phyloP scores from a whole-genome alignment of 345 rosid genomes.

The Salix udensis region DNA sequence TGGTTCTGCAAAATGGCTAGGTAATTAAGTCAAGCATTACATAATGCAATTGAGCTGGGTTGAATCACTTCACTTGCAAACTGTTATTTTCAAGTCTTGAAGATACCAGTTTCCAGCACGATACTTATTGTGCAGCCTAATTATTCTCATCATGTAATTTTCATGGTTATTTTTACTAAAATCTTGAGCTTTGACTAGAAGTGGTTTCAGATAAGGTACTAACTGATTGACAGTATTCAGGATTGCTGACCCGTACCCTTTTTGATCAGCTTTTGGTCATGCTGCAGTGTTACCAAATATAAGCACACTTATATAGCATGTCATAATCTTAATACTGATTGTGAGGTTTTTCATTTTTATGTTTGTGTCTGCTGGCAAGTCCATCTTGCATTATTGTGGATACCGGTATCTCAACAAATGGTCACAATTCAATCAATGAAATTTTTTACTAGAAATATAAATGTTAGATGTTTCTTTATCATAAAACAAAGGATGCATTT shows the following conservation, averaged over 20 bases:
- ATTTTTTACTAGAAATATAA: not conserved
- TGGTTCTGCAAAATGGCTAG: not conserved
- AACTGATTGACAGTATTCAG: not conserved
- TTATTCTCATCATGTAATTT: not conserved
- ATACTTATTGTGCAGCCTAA: not conserved
- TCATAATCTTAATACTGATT: not conserved
- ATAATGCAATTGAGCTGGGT: not conserved
- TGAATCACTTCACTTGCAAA: not conserved
- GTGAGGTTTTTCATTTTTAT: not conserved
- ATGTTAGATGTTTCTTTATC: not conserved
- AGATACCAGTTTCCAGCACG: not conserved
- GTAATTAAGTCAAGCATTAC: not conserved
- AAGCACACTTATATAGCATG: not conserved
- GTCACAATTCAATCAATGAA: not conserved
- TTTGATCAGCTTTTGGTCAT: not conserved
- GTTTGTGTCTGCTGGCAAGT: not conserved
- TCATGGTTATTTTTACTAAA: not conserved
- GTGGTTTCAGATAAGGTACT: not conserved
- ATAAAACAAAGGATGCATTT: conserved; percentile 1
- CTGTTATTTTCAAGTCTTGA: not conserved
- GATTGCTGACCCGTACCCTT: not conserved
- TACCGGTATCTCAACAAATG: not conserved
- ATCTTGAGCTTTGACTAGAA: not conserved
- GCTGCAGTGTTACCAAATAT: not conserved
- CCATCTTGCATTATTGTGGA: not conserved